phyloP scores from a whole-genome alignment of 192 early-diverging fungal genomes.

The Backusella liffmaniae region DNA sequence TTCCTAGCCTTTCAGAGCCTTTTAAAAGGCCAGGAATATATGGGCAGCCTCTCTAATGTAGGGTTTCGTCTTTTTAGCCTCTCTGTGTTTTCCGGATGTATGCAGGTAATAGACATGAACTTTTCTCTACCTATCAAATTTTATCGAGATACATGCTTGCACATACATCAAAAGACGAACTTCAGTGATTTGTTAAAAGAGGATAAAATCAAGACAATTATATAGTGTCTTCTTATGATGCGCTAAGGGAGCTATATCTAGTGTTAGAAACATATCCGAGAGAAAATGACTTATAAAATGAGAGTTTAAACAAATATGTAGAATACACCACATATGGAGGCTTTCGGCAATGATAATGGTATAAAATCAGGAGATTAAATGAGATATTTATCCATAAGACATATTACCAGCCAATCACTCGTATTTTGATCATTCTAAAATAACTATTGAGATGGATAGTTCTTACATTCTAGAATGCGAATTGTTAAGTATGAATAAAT shows the following conservation, averaged over 20 bases:
- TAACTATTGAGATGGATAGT: not conserved
- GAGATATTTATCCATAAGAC: not conserved
- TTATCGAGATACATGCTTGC: not conserved
- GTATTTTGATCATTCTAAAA: not conserved
- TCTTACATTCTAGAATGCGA: not conserved
- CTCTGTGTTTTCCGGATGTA: not conserved
- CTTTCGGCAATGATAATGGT: not conserved
- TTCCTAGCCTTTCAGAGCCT: too few species aligned
- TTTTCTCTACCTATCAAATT: not conserved
- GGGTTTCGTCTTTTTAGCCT: too few species aligned
- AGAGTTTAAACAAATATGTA: not conserved
- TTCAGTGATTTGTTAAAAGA: not conserved
- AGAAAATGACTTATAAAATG: not conserved
- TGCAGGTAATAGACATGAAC: not conserved
- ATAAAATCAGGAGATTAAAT: not conserved
- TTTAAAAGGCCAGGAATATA: too few species aligned
- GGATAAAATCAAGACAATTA: not conserved
- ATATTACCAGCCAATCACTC: not conserved
- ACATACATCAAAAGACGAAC: not conserved
- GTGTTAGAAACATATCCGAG: not conserved
- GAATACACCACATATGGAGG: not conserved
- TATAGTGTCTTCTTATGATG: not conserved
- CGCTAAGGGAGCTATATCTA: not conserved
- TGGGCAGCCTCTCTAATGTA: too few species aligned
- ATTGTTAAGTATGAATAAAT: not conserved